phyloP scores from a whole-genome alignment of 768 basidiomycete species.

The Auriscalpium vulgare region DNA sequence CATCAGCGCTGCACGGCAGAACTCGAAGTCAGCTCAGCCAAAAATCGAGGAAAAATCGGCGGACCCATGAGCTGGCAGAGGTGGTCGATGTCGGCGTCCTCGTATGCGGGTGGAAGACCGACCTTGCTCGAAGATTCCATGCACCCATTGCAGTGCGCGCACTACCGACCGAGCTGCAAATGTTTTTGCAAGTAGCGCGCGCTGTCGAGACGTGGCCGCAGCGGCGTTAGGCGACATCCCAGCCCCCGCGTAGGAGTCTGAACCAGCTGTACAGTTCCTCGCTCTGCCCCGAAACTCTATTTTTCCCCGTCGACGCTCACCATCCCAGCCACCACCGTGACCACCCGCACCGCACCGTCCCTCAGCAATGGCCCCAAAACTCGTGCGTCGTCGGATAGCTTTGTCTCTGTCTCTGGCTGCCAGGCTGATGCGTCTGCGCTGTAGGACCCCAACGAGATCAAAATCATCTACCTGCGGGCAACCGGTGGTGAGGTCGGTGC shows the following conservation, averaged over 20 bases:
- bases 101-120: slow-evolving; percentile 77
- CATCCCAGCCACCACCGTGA: slow-evolving; percentile 16
- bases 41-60: slow-evolving; percentile 11
- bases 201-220: too few relatives aligned
- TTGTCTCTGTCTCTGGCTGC: background rate
- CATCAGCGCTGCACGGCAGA: slow-evolving; percentile 72
- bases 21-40: slow-evolving; percentile 4
- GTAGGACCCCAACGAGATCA: slow-evolving; percentile 97
- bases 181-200: background rate
- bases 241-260: background rate
- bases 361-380: slow-evolving; percentile 66
- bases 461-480: slow-evolving; percentile 97
- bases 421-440: background rate
- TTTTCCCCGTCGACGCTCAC: slow-evolving; percentile 18
- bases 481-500: slow-evolving; percentile 99
- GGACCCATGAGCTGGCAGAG: slow-evolving; percentile 86
- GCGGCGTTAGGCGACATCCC: background rate
- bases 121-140: slow-evolving; percentile 75
- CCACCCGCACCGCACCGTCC: slow-evolving; percentile 25
- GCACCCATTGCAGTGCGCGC: slow-evolving; percentile 61
- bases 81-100: slow-evolving; percentile 74
- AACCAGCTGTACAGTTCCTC: slow-evolving; percentile 48
- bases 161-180: background rate
- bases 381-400: slow-evolving; percentile 38
- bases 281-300: slow-evolving; percentile 49